Conservation (phyloP, 441 rosid species). For the Dalechampia spathulata region DNA sequence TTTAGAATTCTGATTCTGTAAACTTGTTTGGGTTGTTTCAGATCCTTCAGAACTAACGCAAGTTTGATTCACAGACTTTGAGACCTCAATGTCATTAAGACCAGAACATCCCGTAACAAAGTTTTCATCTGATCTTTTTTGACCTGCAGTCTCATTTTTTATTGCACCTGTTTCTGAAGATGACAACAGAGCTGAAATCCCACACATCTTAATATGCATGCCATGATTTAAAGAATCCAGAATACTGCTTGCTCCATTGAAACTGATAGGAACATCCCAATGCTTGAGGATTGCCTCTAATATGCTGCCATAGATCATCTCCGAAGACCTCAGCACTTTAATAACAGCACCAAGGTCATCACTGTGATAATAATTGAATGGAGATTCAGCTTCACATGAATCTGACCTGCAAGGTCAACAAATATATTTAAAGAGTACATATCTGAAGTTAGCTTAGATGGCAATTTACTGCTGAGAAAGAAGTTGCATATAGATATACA, state of each 20-base stretch:
- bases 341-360: slow-evolving; percentile 50
- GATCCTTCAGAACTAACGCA: slow-evolving; percentile 63
- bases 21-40: slow-evolving; percentile 50
- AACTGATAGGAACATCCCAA: slow-evolving; percentile 45
- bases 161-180: slow-evolving; percentile 25
- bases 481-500: neutral
- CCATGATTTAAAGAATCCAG: slow-evolving; percentile 28
- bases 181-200: slow-evolving; percentile 21
- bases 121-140: slow-evolving; percentile 30
- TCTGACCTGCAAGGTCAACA: slow-evolving; percentile 64
- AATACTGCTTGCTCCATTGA: slow-evolving; percentile 28
- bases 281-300: slow-evolving; percentile 53
- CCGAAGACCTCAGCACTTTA: slow-evolving; percentile 59
- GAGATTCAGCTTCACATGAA: slow-evolving; percentile 36
- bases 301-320: slow-evolving; percentile 39
- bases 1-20: slow-evolving; percentile 30
- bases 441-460: slow-evolving; percentile 11
- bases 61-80: slow-evolving; percentile 31
- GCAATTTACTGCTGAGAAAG: neutral
- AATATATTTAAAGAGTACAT: slow-evolving; percentile 17
- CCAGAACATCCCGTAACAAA: slow-evolving; percentile 33
- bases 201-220: slow-evolving; percentile 21
- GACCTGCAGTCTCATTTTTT: slow-evolving; percentile 26
- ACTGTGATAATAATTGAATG: slow-evolving; percentile 52
- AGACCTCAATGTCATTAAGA: slow-evolving; percentile 25